A percentile compares a stretch with the other conserved stretches of the same genome.
Evolutionary conservation across 176 grass and related monocot genomes (phyloP).

Genomic region (Aegilops longissima): DNA sequence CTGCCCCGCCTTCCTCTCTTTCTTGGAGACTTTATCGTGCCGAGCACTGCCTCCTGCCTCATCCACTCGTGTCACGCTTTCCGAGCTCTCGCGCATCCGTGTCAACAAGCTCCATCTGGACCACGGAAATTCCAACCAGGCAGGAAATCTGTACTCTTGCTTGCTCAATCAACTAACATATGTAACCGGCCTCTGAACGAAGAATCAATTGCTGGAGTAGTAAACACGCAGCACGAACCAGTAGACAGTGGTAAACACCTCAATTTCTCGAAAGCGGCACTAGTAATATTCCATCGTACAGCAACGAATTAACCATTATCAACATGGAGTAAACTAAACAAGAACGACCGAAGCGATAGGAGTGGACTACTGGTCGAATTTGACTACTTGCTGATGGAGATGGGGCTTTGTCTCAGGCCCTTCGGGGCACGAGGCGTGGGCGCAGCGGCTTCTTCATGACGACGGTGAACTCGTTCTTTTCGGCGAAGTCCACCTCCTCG

Average conservation of each 20-base stretch:
- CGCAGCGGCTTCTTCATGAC: constrained; percentile 16
- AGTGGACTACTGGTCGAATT: background rate
- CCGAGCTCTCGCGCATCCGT: background rate
- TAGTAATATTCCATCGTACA: background rate
- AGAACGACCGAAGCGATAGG: background rate
- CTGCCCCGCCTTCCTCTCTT: too few species aligned
- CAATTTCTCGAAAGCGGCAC: background rate
- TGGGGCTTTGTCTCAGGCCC: background rate
- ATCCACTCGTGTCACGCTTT: background rate
- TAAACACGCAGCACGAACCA: background rate
- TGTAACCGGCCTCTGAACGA: background rate
- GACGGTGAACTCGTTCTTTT: constrained; percentile 19
- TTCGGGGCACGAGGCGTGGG: constrained; percentile 5
- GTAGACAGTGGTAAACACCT: background rate
- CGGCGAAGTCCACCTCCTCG: constrained; percentile 45
- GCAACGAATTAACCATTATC: background rate
- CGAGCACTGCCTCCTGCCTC: background rate
- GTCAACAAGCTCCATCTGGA: background rate
- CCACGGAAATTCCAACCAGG: background rate
- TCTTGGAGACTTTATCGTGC: background rate
- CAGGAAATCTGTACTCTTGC: background rate
- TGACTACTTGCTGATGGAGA: background rate
- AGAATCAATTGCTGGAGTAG: background rate
- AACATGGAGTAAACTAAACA: background rate
- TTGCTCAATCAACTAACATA: background rate